Evolutionary conservation across 169 alveolate species (phyloP).

Genomic region (Babesia microti): DNA sequence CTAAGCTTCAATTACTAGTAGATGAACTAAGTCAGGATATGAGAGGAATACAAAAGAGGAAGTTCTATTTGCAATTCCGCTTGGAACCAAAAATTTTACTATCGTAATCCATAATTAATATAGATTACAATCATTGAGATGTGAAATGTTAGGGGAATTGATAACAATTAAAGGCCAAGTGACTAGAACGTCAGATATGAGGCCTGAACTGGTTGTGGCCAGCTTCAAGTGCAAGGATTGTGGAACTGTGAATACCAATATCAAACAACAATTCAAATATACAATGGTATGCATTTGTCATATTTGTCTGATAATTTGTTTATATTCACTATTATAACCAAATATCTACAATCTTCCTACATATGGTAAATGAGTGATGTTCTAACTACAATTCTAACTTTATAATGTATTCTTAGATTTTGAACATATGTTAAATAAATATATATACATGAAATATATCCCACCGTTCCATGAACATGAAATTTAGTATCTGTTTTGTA

Average conservation of each 20-base stretch:
- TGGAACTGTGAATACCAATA: slow-evolving; percentile 72
- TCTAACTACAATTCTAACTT: too few species aligned
- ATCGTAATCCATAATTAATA: slow-evolving; percentile 14
- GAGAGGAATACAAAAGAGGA: slow-evolving; percentile 45
- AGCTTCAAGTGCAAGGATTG: slow-evolving; percentile 85
- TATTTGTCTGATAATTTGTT: too few species aligned
- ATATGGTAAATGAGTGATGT: too few species aligned
- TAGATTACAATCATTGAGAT: slow-evolving; percentile 56
- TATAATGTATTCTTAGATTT: too few species aligned
- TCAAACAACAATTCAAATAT: slow-evolving; percentile 85
- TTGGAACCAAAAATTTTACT: slow-evolving; percentile 46
- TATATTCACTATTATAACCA: too few species aligned
- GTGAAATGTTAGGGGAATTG: slow-evolving; percentile 84
- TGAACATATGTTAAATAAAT: too few species aligned
- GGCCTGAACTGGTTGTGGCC: slow-evolving; percentile 89
- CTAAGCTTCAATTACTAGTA: slow-evolving; percentile 49
- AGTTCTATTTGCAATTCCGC: slow-evolving; percentile 49
- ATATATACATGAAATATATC: too few species aligned
- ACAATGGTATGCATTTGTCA: slow-evolving; percentile 75
- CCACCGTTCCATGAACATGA: too few species aligned
- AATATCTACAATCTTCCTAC: too few species aligned
- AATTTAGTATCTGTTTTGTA: too few species aligned
- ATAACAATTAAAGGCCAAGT: slow-evolving; percentile 86
- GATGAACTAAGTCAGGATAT: slow-evolving; percentile 38
- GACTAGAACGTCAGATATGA: slow-evolving; percentile 91